phyloP scores from a whole-genome alignment of 305 asterid species.

The Fraxinus dipetala region DNA sequence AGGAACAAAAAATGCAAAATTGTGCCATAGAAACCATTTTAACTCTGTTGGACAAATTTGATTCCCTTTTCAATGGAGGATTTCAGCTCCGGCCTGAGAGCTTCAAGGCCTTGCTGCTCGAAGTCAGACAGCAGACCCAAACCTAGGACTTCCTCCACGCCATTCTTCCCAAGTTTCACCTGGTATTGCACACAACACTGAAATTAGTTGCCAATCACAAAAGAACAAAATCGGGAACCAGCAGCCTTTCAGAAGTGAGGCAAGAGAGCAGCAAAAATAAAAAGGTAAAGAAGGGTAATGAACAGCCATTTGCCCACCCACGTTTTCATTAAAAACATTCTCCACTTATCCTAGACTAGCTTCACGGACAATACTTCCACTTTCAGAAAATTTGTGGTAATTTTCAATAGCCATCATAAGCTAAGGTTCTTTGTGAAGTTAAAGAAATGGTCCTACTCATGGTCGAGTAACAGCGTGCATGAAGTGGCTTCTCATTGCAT shows the following conservation, averaged over 20 bases:
- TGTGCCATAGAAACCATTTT: slow-evolving; percentile 5
- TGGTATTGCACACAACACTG: slow-evolving; percentile 19
- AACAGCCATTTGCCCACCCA: background rate
- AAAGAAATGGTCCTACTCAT: background rate
- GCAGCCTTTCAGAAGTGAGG: background rate
- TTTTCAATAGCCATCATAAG: background rate
- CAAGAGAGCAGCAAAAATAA: background rate
- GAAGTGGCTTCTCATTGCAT: background rate
- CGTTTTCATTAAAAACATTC: background rate
- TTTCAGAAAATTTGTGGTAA: background rate
- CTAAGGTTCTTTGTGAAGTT: background rate
- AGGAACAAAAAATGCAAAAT: background rate
- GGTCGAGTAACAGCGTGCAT: background rate
- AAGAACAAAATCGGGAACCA: background rate
- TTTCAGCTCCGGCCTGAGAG: slow-evolving; percentile 67
- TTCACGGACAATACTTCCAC: background rate
- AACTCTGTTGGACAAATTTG: slow-evolving; percentile 54
- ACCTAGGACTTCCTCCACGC: slow-evolving; percentile 85
- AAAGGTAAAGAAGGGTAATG: background rate
- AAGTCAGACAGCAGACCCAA: slow-evolving; percentile 67
- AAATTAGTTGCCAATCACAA: background rate
- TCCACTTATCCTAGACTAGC: background rate
- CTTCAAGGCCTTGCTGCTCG: slow-evolving; percentile 80
- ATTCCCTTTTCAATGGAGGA: slow-evolving; percentile 87
- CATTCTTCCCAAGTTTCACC: slow-evolving; percentile 93